Base-by-base conservation (phyloP, 2,329 filamentous ascomycete species). In the Spiromastix sp. region DNA sequence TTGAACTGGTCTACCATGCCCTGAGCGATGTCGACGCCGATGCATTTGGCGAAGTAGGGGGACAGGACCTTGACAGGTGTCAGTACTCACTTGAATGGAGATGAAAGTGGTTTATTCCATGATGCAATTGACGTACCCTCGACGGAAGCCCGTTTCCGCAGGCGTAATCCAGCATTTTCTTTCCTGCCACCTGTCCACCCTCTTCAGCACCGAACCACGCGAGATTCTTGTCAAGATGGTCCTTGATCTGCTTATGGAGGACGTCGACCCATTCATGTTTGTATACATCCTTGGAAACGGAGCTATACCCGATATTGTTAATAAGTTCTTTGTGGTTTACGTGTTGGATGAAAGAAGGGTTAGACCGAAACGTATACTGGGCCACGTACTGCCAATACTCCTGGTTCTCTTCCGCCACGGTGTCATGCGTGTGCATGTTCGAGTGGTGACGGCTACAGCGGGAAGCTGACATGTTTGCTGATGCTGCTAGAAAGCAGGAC, bases 91-190 rank as follows among this genome's bases (percentile, higher is more conserved):
- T n/a, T n/a, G n/a, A n/a, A n/a, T n/a, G n/a, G n/a, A n/a, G n/a
- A n/a, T n/a, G n/a, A n/a, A n/a, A n/a, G n/a, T n/a, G n/a, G n/a
- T n/a, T n/a, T n/a, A n/a, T n/a, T n/a, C n/a, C n/a, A n/a, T n/a
- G n/a, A n/a, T n/a, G n/a, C n/a, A n/a, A n/a, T n/a, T n/a, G n/a
- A n/a, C n/a, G n/a, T 40, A 43, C 43, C 8, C 27, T 34, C 9
- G 41, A 41, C 15, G 42, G 24, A 13, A 43, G 38, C 6, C 43
- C 43, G 16, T 44, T 35, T 13, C 43, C 43, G 24, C 43, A 46
- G 9, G 43, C 43, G 30, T 39, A 46, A 15, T 46, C 43, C 9
- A 46, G 39, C 32, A 46, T 40, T 36, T 44, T 46, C 21, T n/a
- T 32, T 27, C 20, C 25, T 8, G 8, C 16, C 10, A 2, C 7